A percentile compares a stretch with the other conserved stretches of the same genome.
Conservation (phyloP, 2,329 filamentous ascomycete genomes). For the Cercospora citrullina region DNA sequence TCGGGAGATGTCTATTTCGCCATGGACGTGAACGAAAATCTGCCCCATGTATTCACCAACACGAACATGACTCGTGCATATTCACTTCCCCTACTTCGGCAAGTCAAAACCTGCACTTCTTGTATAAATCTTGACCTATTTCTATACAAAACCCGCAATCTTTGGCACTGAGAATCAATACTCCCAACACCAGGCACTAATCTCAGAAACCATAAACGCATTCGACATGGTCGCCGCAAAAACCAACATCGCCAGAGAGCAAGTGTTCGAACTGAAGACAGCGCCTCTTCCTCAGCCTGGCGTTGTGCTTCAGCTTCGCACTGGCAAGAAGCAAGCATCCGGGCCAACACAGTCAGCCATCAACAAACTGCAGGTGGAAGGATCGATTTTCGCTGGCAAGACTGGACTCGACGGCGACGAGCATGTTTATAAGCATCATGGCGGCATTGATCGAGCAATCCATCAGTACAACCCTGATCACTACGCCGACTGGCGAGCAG, state of each 20-base stretch:
- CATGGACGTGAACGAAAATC: not conserved
- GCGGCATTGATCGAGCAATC: slow-evolving; percentile 61
- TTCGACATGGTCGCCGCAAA: not conserved
- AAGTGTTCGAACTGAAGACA: not conserved
- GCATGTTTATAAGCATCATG: slow-evolving; percentile 61
- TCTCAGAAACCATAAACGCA: not conserved
- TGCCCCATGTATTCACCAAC: not conserved
- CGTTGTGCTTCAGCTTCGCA: slow-evolving; percentile 19
- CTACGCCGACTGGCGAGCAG: slow-evolving; percentile 55
- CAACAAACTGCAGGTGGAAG: slow-evolving; percentile 45
- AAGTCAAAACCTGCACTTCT: not conserved
- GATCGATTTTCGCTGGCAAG: slow-evolving; percentile 47
- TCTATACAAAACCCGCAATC: not conserved
- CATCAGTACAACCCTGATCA: slow-evolving; percentile 59
- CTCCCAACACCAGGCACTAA: not conserved
- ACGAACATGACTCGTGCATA: not conserved
- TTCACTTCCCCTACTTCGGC: not conserved
- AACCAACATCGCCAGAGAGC: slow-evolving; percentile 13
- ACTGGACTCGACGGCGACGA: slow-evolving; percentile 59
- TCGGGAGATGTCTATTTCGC: not conserved
- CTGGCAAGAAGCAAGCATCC: slow-evolving; percentile 16
- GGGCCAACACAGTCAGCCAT: slow-evolving; percentile 19
- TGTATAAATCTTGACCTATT: not conserved
- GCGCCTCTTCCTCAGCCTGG: slow-evolving; percentile 15
- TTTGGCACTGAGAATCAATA: not conserved